Conservation (phyloP, 163 green algal species). For the Scenedesmus sp. region DNA sequence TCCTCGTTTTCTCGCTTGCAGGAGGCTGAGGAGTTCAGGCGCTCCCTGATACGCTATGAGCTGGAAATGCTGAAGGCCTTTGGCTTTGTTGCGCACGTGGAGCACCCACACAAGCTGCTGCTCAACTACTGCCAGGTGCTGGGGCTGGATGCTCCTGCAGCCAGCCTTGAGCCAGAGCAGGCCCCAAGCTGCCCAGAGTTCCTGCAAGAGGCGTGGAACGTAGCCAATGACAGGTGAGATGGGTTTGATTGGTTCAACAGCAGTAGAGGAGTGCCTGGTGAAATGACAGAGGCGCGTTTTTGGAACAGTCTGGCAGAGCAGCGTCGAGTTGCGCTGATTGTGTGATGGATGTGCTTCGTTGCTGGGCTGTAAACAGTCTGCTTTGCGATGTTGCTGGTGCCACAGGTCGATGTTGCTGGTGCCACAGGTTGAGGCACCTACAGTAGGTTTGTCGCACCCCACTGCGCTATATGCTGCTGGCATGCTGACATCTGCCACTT, state of each 20-base stretch:
- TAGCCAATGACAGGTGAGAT: constrained; percentile 91
- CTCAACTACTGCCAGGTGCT: constrained; percentile 82
- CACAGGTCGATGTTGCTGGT: not conserved
- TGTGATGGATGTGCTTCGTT: too few relatives aligned
- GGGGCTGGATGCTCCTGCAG: constrained; percentile 54
- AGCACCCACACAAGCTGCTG: constrained; percentile 96
- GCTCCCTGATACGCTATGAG: constrained; percentile 76
- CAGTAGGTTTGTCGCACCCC: not conserved
- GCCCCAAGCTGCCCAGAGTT: not conserved
- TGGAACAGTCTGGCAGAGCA: not conserved
- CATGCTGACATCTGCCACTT: not conserved
- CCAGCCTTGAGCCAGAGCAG: constrained; percentile 51
- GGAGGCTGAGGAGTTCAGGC: constrained; percentile 82
- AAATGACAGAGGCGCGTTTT: not conserved
- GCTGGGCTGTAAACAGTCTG: not conserved
- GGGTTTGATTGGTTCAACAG: not conserved
- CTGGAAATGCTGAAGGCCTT: constrained; percentile 84
- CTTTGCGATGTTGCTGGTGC: not conserved
- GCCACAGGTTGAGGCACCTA: not conserved
- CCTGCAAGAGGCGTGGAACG: constrained; percentile 88
- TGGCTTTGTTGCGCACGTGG: constrained; percentile 94
- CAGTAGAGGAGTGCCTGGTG: not conserved
- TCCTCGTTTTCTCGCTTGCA: constrained; percentile 57
- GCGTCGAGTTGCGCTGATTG: too few relatives aligned
- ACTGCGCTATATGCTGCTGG: not conserved